Conservation (phyloP, 257 asterid species). For the Misopates orontium region DNA sequence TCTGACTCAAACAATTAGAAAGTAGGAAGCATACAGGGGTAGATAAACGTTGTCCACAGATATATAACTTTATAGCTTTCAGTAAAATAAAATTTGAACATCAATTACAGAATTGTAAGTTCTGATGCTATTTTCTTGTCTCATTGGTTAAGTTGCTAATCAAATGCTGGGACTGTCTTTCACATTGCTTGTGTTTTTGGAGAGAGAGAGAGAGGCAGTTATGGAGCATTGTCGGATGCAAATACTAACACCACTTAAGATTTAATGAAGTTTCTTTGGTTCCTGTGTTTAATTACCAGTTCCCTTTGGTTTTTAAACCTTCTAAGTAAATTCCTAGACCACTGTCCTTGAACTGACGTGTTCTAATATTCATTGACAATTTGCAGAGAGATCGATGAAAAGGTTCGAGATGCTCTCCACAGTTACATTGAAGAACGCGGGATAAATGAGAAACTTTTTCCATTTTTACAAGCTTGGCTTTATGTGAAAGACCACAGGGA, state of each 20-base stretch:
- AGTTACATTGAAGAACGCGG: constrained; percentile 81
- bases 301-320: no score
- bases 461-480: constrained; percentile 95
- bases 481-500: constrained; percentile 91
- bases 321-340: no score
- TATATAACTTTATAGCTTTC: no score
- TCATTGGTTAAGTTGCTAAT: constrained; percentile 3
- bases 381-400: constrained; percentile 65
- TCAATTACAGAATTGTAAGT: background rate
- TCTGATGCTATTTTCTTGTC: background rate
- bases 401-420: constrained; percentile 66
- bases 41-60: no score
- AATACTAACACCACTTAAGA: background rate
- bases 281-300: no score
- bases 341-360: background rate
- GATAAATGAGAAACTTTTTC: constrained; percentile 71
- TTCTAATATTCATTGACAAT: constrained; percentile 14
- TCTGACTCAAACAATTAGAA: no score
- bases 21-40: no score
- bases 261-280: no score
- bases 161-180: constrained; percentile 12
- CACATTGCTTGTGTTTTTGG: background rate
- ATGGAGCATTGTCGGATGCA: background rate
- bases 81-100: no score
- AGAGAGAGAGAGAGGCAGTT: no score